Base-by-base conservation (phyloP, 495 filamentous ascomycete species). In the Daldinia bambusicola region DNA sequence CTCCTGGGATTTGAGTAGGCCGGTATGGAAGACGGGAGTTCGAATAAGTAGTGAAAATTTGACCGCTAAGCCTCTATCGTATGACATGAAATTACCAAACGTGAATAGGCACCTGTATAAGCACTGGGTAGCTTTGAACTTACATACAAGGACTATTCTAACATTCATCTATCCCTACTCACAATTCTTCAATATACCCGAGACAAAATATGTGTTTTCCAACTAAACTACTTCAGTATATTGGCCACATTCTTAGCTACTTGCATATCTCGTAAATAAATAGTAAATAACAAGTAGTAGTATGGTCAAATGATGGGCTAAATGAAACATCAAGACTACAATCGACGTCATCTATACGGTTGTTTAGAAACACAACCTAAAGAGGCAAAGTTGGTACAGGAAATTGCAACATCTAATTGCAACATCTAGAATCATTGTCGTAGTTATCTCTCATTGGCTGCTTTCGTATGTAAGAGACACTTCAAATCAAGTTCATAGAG, bases 371-470 rank as follows among this genome's bases (percentile, higher is more conserved):
- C 1, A 51, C 16, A 67, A n/a, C 55, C 61, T 66, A 58, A 26
- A 48, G n/a, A 61, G 22, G 55, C 55, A 58, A 58, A 57, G 37
- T 56, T 67, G 48, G 58, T 45, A 45, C 43, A 48, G 43, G 20
- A 48, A 48, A 48, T 48, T 48, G 9, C 37, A 57, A 45, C 59
- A 59, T 31, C 56, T 5, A 36, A 67, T 67, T 55, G 63, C 63
- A 71, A 71, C 69, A 69, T 68, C 36, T 6, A 18, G 20, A 61
- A 16, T 59, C 61, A 30, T 38, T 13, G 38, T 41, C 20, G 37
- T 61, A 52, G 56, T 74, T 60, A 37, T 61, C 50, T 55, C 57
- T 65, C 45, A 70, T 70, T 70, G 71, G 66, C 14, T 30, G 0
- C 7, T 34, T 22, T 41, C 18, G 22, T 26, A 26, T 63, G n/a